phyloP scores from a whole-genome alignment of 2,329 filamentous ascomycete genomes.

The Lizonia empirigonia region DNA sequence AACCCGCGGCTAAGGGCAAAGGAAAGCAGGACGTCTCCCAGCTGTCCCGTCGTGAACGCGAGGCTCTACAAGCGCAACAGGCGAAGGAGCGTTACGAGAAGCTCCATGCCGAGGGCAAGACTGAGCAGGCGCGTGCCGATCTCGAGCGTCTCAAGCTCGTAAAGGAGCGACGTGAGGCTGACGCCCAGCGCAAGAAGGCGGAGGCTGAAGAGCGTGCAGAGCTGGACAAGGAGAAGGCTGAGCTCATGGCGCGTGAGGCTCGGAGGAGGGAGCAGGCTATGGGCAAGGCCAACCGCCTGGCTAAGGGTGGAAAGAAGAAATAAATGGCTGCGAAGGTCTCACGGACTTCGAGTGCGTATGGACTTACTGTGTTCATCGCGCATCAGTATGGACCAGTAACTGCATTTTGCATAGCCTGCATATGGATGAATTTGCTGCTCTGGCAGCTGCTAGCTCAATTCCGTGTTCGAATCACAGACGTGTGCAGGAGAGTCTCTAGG shows the following conservation, averaged over 20 bases:
- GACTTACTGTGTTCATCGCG: background rate
- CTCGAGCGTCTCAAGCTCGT: conserved; percentile 81
- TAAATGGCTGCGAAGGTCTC: conserved; percentile 12
- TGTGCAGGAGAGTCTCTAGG: conserved; percentile 7
- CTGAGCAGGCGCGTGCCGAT: conserved; percentile 91
- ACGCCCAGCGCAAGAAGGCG: conserved; percentile 80
- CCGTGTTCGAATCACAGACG: conserved; percentile 16
- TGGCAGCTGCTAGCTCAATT: conserved; percentile 1
- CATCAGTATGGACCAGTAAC: conserved; percentile 22
- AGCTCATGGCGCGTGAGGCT: conserved; percentile 54
- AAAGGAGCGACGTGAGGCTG: conserved; percentile 82
- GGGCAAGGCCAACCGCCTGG: conserved; percentile 53
- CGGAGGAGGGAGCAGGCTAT: conserved; percentile 55
- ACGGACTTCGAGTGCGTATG: background rate
- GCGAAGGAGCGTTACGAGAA: conserved; percentile 91
- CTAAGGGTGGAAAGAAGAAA: conserved; percentile 49
- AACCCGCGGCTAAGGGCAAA: conserved; percentile 59
- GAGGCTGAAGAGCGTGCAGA: conserved; percentile 58
- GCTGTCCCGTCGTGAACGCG: conserved; percentile 70
- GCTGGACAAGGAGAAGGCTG: conserved; percentile 62
- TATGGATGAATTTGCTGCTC: conserved; percentile 11
- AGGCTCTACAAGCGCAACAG: conserved; percentile 84
- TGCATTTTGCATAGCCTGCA: conserved; percentile 37
- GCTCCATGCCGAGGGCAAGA: conserved; percentile 92
- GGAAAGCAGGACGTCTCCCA: conserved; percentile 60